Percentiles rank a stretch among this genome's conserved stretches.
Evolutionary conservation across 2,329 filamentous ascomycete genomes (phyloP).

Genomic region (Penicillium sp.): DNA sequence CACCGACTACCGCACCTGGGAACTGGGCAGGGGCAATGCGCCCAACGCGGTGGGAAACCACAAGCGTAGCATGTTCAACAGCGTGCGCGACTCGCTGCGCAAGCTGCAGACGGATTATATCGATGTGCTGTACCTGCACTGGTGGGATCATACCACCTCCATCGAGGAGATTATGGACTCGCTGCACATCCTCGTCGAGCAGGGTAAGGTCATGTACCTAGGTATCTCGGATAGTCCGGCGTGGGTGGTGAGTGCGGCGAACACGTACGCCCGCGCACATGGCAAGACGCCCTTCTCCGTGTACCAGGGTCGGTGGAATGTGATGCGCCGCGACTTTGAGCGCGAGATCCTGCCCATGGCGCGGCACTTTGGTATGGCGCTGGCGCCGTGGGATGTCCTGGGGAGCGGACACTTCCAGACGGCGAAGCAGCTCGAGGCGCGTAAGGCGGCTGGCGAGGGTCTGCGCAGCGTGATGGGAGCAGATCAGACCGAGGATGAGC

Average conservation of each 20-base stretch:
- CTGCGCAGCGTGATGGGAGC: constrained; percentile 32
- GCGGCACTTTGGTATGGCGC: constrained; percentile 46
- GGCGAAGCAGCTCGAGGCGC: constrained; percentile 51
- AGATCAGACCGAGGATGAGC: constrained; percentile 52
- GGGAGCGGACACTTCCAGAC: constrained; percentile 56
- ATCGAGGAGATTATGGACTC: constrained; percentile 31
- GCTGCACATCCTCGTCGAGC: constrained; percentile 42
- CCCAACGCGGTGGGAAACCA: constrained; percentile 51
- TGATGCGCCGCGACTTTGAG: constrained; percentile 44
- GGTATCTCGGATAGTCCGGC: constrained; percentile 46
- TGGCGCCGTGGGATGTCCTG: constrained; percentile 63
- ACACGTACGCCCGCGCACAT: constrained; percentile 42
- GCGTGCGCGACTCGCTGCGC: constrained; percentile 45
- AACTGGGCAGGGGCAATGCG: constrained; percentile 40
- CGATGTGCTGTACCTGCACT: constrained; percentile 59
- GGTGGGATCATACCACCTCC: constrained; percentile 50
- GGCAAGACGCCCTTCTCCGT: constrained; percentile 45
- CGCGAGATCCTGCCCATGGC: constrained; percentile 47
- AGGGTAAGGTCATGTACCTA: constrained; percentile 47
- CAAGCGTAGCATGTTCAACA: constrained; percentile 44
- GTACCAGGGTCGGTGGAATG: constrained; percentile 46
- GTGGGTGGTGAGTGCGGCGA: constrained; percentile 45
- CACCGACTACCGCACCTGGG: constrained; percentile 53
- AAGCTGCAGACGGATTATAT: constrained; percentile 57
- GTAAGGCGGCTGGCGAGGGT: constrained; percentile 46